Evolutionary conservation across 352 stramenopile species (phyloP), one percentile per base, ranked within the genome.

Genomic region (Elongisporangium prolatum): DNA sequence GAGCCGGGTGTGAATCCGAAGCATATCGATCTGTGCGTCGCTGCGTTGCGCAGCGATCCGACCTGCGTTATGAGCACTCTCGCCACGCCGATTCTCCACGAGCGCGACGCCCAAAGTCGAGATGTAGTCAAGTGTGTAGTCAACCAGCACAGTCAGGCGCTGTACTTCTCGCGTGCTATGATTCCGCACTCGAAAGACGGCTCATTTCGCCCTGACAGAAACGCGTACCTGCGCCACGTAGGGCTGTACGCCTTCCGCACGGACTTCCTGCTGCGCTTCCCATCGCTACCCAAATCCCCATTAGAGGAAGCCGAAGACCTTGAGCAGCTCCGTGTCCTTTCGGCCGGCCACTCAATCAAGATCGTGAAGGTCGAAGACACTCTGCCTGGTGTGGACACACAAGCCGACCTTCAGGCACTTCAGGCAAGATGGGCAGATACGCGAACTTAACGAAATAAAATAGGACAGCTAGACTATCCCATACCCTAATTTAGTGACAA

Each of bases 101-200:
- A 94, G 40, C 56, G 47, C 6, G 79, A 91, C 2, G 82, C 84
- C 0, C 52, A 38, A 1, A 91, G 65, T 48, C 69, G 73, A 51
- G 75, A 95, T 50, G 65, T 94, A 17, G 86, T 95, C 60, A 95
- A 94, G 57, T 91, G 82, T 48, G 72, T 95, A 14, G 57, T 60
- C 1, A 77, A 92, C 48, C 60, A 73, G 57, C 72, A 88, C 57
- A 92, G 82, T 50, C 84, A 94, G 50, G 84, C 86, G 16, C 66
- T 95, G 24, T 95, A 94, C 66, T 95, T 95, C 59, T 95, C 86
- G 11, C 75, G 84, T 50, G 78, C 79, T 5, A 71, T 92, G 68
- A 89, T 94, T 21, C 84, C 86, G 37, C 74, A 88, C 62, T 87
- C 75, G 24, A 94, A 92, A 57, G 71, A 56, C 48, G 80, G 81